A percentile compares a stretch with the other conserved stretches of the same genome.
phyloP scores from a whole-genome alignment of 805 yeast genomes.

The Limtongia smithiae region DNA sequence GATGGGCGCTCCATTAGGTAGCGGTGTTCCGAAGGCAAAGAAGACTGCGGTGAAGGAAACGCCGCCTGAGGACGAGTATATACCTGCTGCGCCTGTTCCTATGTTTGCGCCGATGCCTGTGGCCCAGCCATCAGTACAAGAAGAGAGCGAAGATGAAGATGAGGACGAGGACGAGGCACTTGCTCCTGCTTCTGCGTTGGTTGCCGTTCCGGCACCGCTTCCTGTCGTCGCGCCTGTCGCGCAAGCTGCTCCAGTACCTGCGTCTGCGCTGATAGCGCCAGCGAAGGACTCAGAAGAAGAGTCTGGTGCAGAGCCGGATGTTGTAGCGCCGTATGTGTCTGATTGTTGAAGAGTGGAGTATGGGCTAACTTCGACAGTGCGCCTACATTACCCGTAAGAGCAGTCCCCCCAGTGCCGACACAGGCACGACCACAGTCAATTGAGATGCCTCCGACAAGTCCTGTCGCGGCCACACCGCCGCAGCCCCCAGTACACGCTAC shows the following conservation, averaged over 20 bases:
- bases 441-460: too few species aligned
- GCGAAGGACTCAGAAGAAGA: not conserved
- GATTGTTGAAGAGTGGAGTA: too few species aligned
- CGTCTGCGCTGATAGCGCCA: not conserved
- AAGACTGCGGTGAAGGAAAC: slow-evolving; percentile 22
- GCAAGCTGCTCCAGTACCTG: not conserved
- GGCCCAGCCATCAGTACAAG: not conserved
- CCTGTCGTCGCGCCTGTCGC: slow-evolving; percentile 1
- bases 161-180: slow-evolving; percentile 8
- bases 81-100: slow-evolving; percentile 45
- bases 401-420: too few species aligned
- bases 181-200: not conserved
- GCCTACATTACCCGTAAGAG: too few species aligned
- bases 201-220: not conserved
- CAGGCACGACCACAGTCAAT: too few species aligned
- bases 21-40: slow-evolving; percentile 33
- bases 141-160: not conserved
- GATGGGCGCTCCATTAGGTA: slow-evolving; percentile 31
- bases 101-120: slow-evolving; percentile 43
- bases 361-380: not conserved
- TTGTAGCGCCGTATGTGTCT: not conserved
- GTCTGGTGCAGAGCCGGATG: not conserved
- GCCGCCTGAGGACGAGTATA: slow-evolving; percentile 29
- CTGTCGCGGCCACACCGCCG: too few species aligned
- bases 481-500: too few species aligned